These are phyloP conservation scores for Euphorbia corollata DNA, from an alignment of 441 rosid species.

Conservation along the genomic window DNA sequence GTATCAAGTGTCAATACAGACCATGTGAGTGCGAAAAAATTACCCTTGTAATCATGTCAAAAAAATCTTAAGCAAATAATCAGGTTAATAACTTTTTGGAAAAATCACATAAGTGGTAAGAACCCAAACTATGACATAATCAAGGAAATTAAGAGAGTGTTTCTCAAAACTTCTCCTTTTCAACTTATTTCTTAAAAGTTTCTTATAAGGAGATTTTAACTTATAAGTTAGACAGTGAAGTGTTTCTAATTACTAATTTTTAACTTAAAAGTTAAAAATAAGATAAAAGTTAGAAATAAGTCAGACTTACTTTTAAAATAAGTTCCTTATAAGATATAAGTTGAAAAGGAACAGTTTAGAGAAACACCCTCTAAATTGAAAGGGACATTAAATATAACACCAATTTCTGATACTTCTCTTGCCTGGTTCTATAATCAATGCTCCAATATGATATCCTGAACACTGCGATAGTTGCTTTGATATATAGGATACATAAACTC, in stretches of 20 bases:
- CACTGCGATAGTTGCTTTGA: conserved; percentile 38
- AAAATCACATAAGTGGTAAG: not conserved
- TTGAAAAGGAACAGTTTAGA: too few species aligned
- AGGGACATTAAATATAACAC: not conserved
- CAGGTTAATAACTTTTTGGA: not conserved
- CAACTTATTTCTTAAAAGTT: too few species aligned
- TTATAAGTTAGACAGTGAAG: too few species aligned
- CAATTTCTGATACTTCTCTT: conserved; percentile 24
- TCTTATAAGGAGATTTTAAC: too few species aligned
- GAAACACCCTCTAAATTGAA: too few species aligned
- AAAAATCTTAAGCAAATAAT: not conserved
- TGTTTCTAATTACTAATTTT: too few species aligned
- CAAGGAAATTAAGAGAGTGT: conserved; percentile 1
- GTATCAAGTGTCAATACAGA: too few species aligned
- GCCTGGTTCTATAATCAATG: conserved; percentile 93
- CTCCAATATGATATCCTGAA: conserved; percentile 50
- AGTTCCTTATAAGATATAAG: too few species aligned
- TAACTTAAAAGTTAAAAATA: too few species aligned
- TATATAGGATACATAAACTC: conserved; percentile 48
- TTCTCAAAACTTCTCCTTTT: too few species aligned
- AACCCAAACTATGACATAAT: not conserved
- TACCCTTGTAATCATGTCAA: not conserved
- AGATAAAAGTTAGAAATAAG: too few species aligned
- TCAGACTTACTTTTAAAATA: too few species aligned
- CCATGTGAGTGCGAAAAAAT: not conserved